Evolutionary conservation across 106 monocot species (phyloP), one percentile per base, ranked within the genome.

Genomic region (Chionographis japonica): DNA sequence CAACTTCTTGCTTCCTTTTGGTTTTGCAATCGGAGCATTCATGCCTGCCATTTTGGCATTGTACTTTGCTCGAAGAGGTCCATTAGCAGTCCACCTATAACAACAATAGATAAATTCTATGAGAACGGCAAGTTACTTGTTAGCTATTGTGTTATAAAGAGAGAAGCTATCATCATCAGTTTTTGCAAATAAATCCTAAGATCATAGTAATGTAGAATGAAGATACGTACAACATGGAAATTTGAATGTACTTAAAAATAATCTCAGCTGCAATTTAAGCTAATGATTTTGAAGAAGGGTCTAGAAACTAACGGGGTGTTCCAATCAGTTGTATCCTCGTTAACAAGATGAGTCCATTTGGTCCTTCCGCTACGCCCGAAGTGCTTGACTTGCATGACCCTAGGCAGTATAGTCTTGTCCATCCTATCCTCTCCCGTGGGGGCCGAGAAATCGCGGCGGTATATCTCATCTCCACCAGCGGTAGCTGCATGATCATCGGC

Each of bases 351-450:
- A 3, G 89, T 97, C 95, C 95, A 97, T 61, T 97, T 97, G 57
- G 92, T 97, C 72, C 95, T 97, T 17, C 95, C 92, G 54, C 95
- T 97, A 5, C 95, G 81, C 11, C 92, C 95, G 49, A 97, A 97
- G 74, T 89, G 92, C 73, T 97, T 89, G 63, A 97, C 95, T 78
- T 97, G 95, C 95, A 97, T 97, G 40, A 97, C 95, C 78, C 89
- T 97, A 2, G 95, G 95, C 75, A 97, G 64, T 54, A 92, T 97
- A 8, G 83, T 86, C 70, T 92, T 97, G 61, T 97, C 92, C 92
- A 97, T 86, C 69, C 78, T 97, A 83, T 97, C 95, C 71, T 97
- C 95, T 12, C 95, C 95, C 0, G 95, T 97, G 2, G 95, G 86
- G 7, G 75, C 78, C 2, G 95, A 97, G 84, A 83, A 97, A 56